phyloP scores from a whole-genome alignment of 2,329 filamentous ascomycete species.

The Botrytis medusae region DNA sequence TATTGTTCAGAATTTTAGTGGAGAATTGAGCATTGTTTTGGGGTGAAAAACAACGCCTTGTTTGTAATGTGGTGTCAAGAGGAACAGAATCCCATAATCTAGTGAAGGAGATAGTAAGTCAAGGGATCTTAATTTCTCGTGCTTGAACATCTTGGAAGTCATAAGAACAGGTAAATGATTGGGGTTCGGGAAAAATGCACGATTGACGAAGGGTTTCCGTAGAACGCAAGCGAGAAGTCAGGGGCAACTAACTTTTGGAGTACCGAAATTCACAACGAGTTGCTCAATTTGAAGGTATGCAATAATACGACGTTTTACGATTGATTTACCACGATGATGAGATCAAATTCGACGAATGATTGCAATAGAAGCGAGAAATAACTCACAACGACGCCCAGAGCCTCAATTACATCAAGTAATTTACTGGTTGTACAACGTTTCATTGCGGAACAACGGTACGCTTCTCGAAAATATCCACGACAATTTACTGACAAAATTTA shows the following conservation, averaged over 20 bases:
- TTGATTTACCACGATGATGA: not conserved
- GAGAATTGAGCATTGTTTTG: not conserved
- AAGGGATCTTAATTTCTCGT: accelerated
- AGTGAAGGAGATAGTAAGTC: not conserved
- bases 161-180: accelerated
- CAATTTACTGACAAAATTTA: not conserved
- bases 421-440: not conserved
- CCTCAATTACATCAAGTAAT: not conserved
- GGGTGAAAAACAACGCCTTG: not conserved
- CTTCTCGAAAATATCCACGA: accelerated
- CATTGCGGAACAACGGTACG: accelerated
- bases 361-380: not conserved
- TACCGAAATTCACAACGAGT: not conserved
- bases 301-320: no score
- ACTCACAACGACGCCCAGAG: not conserved
- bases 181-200: accelerated
- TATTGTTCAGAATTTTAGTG: not conserved
- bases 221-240: not conserved
- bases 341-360: not conserved
- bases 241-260: not conserved
- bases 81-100: not conserved
- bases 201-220: not conserved
- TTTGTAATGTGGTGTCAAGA: not conserved
- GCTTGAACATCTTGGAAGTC: accelerated
- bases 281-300: not conserved